These are phyloP conservation scores for Cutaneotrichosporon spelunceum DNA, from an alignment of 1,284 basidiomycete genomes.

Conservation along the genomic window DNA sequence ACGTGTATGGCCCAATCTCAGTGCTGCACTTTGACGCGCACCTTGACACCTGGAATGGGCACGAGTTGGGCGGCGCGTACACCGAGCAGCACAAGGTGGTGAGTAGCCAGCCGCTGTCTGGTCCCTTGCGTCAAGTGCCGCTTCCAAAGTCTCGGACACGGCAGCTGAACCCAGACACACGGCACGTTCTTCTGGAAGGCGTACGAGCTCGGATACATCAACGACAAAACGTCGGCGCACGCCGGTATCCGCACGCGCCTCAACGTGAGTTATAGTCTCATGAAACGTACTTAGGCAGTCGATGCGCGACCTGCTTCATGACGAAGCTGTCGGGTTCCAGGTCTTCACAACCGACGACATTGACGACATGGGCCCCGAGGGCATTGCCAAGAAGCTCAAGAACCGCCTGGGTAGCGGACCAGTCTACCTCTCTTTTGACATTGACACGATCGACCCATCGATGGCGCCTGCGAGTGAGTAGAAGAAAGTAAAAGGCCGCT, in stretches of 20 bases:
- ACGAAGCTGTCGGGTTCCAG: slow-evolving; percentile 52
- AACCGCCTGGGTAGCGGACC: slow-evolving; percentile 43
- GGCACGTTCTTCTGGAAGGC: slow-evolving; percentile 53
- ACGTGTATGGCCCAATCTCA: slow-evolving; percentile 50
- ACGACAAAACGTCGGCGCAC: slow-evolving; percentile 60
- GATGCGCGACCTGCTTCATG: slow-evolving; percentile 37
- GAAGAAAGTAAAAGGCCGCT: background rate
- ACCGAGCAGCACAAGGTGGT: slow-evolving; percentile 27
- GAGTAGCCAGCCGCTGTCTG: background rate
- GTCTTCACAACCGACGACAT: slow-evolving; percentile 51
- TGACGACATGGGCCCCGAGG: slow-evolving; percentile 52
- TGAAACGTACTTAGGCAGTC: slow-evolving; percentile 10
- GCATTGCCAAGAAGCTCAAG: slow-evolving; percentile 48
- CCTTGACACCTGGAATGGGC: slow-evolving; percentile 53
- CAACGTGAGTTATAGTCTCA: slow-evolving; percentile 24
- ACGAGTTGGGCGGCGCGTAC: slow-evolving; percentile 25
- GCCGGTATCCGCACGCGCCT: slow-evolving; percentile 48
- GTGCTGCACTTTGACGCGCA: slow-evolving; percentile 45
- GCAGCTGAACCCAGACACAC: slow-evolving; percentile 34
- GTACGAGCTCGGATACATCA: slow-evolving; percentile 50
- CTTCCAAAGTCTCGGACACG: background rate
- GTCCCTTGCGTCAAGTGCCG: too few relatives aligned
- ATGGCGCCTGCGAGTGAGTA: slow-evolving; percentile 46
- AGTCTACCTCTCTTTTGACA: slow-evolving; percentile 43
- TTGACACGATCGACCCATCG: slow-evolving; percentile 48